Percentiles rank a stretch among this genome's conserved stretches.
phyloP scores from a whole-genome alignment of 2,329 filamentous ascomycete genomes.

The Venturia carpophila region DNA sequence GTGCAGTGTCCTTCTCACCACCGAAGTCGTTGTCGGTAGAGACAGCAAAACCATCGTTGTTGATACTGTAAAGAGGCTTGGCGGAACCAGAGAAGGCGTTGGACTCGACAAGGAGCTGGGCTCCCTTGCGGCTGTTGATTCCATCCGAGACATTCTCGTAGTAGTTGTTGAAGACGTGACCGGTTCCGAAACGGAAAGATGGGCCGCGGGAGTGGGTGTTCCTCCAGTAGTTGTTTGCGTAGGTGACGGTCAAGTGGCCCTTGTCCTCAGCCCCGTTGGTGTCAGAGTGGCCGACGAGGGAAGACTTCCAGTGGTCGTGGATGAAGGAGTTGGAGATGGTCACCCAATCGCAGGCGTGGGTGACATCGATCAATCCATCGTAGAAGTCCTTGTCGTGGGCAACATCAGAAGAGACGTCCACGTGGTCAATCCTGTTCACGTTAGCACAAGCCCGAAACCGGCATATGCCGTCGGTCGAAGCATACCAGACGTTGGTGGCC shows the following conservation, averaged over 20 bases:
- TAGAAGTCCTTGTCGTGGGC: constrained; percentile 61
- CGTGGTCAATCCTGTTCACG: constrained; percentile 55
- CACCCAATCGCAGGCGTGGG: constrained; percentile 52
- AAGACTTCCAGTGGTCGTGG: constrained; percentile 55
- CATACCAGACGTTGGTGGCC: constrained; percentile 49
- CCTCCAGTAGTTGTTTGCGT: constrained; percentile 57
- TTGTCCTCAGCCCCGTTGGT: constrained; percentile 48
- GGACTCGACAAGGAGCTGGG: constrained; percentile 38
- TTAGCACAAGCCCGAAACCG: neutral
- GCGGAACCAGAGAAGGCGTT: constrained; percentile 31
- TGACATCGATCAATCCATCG: constrained; percentile 58
- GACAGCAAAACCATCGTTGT: constrained; percentile 31
- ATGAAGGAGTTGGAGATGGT: constrained; percentile 44
- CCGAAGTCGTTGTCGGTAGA: constrained; percentile 35
- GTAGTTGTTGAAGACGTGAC: constrained; percentile 52
- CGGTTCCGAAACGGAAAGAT: constrained; percentile 58
- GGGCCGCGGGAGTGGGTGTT: constrained; percentile 59
- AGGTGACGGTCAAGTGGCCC: constrained; percentile 52
- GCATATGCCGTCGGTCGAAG: constrained; percentile 55
- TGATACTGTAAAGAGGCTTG: constrained; percentile 31
- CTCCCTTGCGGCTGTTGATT: constrained; percentile 37
- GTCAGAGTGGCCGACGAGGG: constrained; percentile 54
- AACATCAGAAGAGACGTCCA: constrained; percentile 53
- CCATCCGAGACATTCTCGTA: constrained; percentile 34
- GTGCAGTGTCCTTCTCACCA: neutral